Percentiles rank a stretch among this genome's conserved stretches.
These are phyloP conservation scores for Claviceps pusilla DNA, from an alignment of 2,329 filamentous ascomycete genomes.

Conservation along the genomic window DNA sequence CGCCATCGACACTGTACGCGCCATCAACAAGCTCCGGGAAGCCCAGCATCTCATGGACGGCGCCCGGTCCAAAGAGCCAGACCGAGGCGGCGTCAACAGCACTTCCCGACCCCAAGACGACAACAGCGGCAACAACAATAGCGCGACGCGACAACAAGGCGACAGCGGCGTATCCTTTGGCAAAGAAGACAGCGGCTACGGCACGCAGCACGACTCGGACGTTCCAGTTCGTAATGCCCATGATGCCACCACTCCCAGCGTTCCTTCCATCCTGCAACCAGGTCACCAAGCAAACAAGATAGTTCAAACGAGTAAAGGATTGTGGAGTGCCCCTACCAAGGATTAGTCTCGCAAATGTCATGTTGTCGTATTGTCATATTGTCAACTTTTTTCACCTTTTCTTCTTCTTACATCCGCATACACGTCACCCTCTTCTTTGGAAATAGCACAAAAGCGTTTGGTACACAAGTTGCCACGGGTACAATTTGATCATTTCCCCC, in stretches of 20 bases:
- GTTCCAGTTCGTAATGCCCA: conserved; percentile 33
- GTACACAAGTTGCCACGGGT: background rate
- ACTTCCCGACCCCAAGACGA: conserved; percentile 1
- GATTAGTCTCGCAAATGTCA: conserved; percentile 6
- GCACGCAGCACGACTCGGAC: conserved; percentile 23
- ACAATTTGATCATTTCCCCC: too few species aligned
- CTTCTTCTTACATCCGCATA: background rate
- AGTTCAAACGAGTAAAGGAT: conserved; percentile 47
- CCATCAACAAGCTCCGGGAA: conserved; percentile 56
- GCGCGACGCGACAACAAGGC: conserved; percentile 20
- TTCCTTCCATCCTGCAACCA: conserved; percentile 39
- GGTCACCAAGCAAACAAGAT: conserved; percentile 41
- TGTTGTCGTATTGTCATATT: background rate
- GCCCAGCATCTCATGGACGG: conserved; percentile 45
- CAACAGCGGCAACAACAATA: conserved; percentile 1
- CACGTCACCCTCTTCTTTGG: background rate
- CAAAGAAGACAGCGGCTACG: conserved; percentile 34
- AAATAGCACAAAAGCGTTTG: background rate
- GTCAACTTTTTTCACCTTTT: background rate
- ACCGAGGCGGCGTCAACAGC: conserved; percentile 16
- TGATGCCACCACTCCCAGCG: conserved; percentile 4
- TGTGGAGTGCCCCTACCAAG: conserved; percentile 34
- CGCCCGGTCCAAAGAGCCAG: conserved; percentile 35
- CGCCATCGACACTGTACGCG: conserved; percentile 55
- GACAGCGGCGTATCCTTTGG: conserved; percentile 30